Evolutionary conservation across 225 moss, liverwort and hornwort genomes (phyloP).

Genomic region (Sphagnum tenellum): DNA sequence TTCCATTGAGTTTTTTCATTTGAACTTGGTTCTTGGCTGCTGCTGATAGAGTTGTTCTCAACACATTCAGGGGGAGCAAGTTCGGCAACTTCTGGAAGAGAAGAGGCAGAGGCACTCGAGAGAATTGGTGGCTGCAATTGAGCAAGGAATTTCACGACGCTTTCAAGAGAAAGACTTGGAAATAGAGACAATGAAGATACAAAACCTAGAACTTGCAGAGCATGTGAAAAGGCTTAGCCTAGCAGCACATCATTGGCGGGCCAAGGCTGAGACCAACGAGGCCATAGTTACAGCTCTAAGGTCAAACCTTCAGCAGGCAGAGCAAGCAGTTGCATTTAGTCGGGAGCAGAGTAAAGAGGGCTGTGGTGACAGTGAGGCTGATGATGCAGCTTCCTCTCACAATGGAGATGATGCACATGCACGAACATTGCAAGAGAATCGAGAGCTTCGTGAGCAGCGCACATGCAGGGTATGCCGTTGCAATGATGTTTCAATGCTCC

Average conservation of each 20-base stretch:
- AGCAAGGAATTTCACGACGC: slow-evolving; percentile 34
- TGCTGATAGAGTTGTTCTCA: not conserved
- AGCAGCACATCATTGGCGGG: slow-evolving; percentile 48
- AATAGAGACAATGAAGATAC: slow-evolving; percentile 33
- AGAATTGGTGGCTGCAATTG: slow-evolving; percentile 36
- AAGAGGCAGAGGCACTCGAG: slow-evolving; percentile 44
- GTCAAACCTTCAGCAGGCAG: slow-evolving; percentile 43
- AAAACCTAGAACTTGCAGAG: slow-evolving; percentile 47
- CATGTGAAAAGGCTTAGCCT: slow-evolving; percentile 39
- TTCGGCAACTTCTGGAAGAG: slow-evolving; percentile 52
- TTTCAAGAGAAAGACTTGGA: slow-evolving; percentile 54
- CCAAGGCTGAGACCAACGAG: slow-evolving; percentile 30
- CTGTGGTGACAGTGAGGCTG: slow-evolving; percentile 62
- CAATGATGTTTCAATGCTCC: slow-evolving; percentile 56
- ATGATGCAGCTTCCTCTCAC: slow-evolving; percentile 60
- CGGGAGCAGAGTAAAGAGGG: slow-evolving; percentile 61
- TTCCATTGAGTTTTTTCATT: not conserved
- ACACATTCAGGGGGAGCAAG: slow-evolving; percentile 36
- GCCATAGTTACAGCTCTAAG: slow-evolving; percentile 22
- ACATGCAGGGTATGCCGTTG: slow-evolving; percentile 46
- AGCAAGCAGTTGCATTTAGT: slow-evolving; percentile 41
- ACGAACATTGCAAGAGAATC: slow-evolving; percentile 34
- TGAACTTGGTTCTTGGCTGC: not conserved
- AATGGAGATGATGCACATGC: slow-evolving; percentile 39
- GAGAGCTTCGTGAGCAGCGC: slow-evolving; percentile 51